Evolutionary conservation across 345 rosid genomes (phyloP).

Genomic region (Eucalyptus tenuipes): DNA sequence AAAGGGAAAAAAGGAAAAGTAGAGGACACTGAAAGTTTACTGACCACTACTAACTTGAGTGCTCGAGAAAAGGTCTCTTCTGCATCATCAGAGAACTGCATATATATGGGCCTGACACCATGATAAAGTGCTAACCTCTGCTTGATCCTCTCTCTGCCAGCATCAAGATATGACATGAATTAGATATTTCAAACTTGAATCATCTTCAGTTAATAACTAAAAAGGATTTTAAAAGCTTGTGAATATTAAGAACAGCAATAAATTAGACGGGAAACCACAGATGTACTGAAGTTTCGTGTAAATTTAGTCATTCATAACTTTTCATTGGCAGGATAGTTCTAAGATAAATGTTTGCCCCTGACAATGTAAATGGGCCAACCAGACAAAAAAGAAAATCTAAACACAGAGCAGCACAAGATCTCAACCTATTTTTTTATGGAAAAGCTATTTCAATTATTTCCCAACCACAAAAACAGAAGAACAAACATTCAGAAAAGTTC

Average conservation of each 20-base stretch:
- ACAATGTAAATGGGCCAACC: neutral
- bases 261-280: neutral
- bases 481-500: neutral
- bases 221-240: neutral
- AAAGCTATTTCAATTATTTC: neutral
- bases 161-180: neutral
- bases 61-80: slow-evolving; percentile 90
- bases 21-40: neutral
- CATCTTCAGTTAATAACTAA: neutral
- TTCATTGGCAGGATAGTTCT: neutral
- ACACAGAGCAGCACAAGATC: neutral
- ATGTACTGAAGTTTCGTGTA: neutral
- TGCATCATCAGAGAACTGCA: slow-evolving; percentile 78
- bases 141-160: slow-evolving; percentile 71
- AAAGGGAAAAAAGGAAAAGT: neutral
- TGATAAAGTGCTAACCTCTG: slow-evolving; percentile 85
- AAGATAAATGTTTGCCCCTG: neutral
- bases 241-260: neutral
- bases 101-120: slow-evolving; percentile 76
- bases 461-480: neutral
- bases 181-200: neutral
- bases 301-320: neutral
- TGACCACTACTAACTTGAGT: slow-evolving; percentile 51
- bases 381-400: neutral
- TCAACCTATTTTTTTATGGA: neutral